Percentiles rank a stretch among this genome's conserved stretches.
phyloP scores from a whole-genome alignment of 306 rosid species.

The Betula pendula region DNA sequence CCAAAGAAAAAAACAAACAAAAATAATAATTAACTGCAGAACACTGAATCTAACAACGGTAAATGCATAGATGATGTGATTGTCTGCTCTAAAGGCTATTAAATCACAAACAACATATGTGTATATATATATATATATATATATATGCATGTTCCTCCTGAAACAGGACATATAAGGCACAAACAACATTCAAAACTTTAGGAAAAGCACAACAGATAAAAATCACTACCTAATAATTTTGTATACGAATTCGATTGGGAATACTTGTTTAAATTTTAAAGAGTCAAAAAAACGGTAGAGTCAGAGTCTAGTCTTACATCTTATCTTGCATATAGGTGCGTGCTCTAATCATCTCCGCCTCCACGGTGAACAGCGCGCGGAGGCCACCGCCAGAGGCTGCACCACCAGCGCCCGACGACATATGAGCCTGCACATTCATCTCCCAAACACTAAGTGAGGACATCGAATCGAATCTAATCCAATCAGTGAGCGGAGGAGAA shows the following conservation, averaged over 20 bases:
- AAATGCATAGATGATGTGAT: not conserved
- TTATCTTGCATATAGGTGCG: constrained; percentile 56
- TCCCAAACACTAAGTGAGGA: constrained; percentile 21
- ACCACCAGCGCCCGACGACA: constrained; percentile 47
- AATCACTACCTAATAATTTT: not conserved
- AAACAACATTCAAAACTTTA: too few relatives aligned
- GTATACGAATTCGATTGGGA: not conserved
- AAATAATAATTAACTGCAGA: not conserved
- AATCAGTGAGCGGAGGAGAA: not conserved
- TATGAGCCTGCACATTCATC: constrained; percentile 71
- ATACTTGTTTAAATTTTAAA: too few relatives aligned
- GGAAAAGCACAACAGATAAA: not conserved
- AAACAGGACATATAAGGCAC: too few relatives aligned
- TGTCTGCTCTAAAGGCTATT: too few relatives aligned
- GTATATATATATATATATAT: too few relatives aligned
- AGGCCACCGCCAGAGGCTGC: constrained; percentile 2
- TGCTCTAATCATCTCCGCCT: constrained; percentile 57
- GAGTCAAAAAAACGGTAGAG: not conserved
- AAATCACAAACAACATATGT: too few relatives aligned
- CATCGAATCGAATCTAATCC: not conserved
- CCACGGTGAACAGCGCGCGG: constrained; percentile 47
- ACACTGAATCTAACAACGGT: not conserved
- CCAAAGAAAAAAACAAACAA: not conserved
- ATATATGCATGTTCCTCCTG: too few relatives aligned
- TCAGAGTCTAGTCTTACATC: constrained; percentile 71